Percentiles rank a stretch among this genome's conserved stretches.
These are phyloP conservation scores for Chlorella sp. DNA, from an alignment of 139 green algal genomes.

Conservation along the genomic window DNA sequence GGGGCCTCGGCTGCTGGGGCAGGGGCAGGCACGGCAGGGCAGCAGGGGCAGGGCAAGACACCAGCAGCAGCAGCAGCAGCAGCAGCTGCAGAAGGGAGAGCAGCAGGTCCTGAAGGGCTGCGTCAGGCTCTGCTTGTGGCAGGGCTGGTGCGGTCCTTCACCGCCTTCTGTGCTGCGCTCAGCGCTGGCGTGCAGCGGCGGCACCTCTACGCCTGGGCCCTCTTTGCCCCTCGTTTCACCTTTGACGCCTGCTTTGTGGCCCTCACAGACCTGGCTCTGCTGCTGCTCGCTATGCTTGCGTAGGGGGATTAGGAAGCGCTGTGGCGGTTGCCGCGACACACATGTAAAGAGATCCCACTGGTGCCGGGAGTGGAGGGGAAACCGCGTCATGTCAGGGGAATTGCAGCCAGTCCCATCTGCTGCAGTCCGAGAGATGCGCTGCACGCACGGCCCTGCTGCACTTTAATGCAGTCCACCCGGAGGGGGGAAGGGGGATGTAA, in stretches of 20 bases:
- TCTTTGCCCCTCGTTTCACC: conserved; percentile 91
- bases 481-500: no score
- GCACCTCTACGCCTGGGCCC: conserved; percentile 91
- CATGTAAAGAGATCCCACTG: no score
- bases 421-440: no score
- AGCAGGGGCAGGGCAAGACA: background rate
- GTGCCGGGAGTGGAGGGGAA: no score
- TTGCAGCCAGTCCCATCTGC: no score
- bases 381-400: no score
- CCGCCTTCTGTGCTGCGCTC: conserved; percentile 47
- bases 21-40: background rate
- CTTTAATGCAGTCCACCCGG: no score
- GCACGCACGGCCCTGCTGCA: no score
- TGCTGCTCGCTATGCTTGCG: conserved; percentile 3
- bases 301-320: background rate
- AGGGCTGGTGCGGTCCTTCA: conserved; percentile 9
- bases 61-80: background rate
- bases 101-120: background rate
- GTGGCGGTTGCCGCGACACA: no score
- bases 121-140: conserved; percentile 15
- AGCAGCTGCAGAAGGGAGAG: background rate
- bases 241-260: conserved; percentile 83
- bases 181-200: conserved; percentile 69
- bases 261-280: conserved; percentile 43
- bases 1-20: background rate